Evolutionary conservation across 495 filamentous ascomycete species (phyloP).

Genomic region (Hapsidospora chrysogenum): DNA sequence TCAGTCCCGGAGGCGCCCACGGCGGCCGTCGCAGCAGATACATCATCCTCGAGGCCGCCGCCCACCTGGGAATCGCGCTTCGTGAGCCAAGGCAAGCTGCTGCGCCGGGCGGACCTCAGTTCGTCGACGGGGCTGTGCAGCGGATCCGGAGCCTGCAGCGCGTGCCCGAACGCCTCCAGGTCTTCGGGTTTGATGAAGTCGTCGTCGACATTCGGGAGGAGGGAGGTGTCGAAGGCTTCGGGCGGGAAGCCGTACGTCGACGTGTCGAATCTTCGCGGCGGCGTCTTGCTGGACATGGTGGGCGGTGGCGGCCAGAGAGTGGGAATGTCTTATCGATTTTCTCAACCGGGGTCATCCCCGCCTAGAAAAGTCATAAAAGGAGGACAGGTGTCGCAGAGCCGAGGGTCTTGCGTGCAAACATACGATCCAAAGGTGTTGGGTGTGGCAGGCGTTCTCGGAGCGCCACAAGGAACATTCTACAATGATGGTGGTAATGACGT

Average conservation of each 20-base stretch:
- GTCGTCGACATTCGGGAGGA: conserved; percentile 44
- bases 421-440: too few species aligned
- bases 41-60: conserved; percentile 8
- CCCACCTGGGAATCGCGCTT: conserved; percentile 4
- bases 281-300: too few species aligned
- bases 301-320: too few species aligned
- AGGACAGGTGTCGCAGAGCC: too few species aligned
- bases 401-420: too few species aligned
- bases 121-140: conserved; percentile 20
- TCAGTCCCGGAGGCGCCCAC: conserved; percentile 8
- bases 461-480: too few species aligned
- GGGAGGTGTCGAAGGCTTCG: conserved; percentile 26
- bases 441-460: too few species aligned
- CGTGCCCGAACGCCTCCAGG: conserved; percentile 39
- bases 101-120: conserved; percentile 8
- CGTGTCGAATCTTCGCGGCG: too few species aligned
- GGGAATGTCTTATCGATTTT: too few species aligned
- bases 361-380: too few species aligned
- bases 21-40: conserved; percentile 5
- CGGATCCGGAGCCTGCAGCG: conserved; percentile 36
- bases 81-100: conserved; percentile 8
- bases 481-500: too few species aligned
- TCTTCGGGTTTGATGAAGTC: conserved; percentile 46
- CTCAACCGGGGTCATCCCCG: too few species aligned
- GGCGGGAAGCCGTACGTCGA: conserved; percentile 27